These are phyloP conservation scores for Chaetomium globosum DNA, from an alignment of 2,329 filamentous ascomycete species.

Conservation along the genomic window DNA sequence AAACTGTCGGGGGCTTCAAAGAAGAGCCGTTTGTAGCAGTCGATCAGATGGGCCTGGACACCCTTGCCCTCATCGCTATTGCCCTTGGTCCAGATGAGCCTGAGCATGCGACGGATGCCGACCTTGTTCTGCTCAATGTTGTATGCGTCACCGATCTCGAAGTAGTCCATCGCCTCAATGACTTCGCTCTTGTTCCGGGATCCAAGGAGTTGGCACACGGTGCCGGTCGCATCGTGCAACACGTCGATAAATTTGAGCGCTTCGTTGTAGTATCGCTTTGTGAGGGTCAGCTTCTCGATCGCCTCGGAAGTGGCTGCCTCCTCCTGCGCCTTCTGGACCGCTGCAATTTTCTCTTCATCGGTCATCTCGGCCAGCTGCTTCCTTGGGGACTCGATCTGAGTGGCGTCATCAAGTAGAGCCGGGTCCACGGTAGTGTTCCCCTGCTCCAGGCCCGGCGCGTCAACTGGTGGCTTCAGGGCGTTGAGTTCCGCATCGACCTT, in stretches of 20 bases:
- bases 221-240: slow-evolving; percentile 77
- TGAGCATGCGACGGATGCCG: slow-evolving; percentile 92
- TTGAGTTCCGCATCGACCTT: slow-evolving; percentile 81
- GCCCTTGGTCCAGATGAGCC: slow-evolving; percentile 98
- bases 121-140: slow-evolving; percentile 90
- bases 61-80: slow-evolving; percentile 99
- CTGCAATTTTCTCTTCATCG: slow-evolving; percentile 74
- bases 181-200: slow-evolving; percentile 98
- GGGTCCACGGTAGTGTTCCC: slow-evolving; percentile 73
- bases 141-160: slow-evolving; percentile 92
- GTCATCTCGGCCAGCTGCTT: slow-evolving; percentile 68
- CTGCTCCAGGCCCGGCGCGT: slow-evolving; percentile 70
- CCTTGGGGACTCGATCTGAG: slow-evolving; percentile 71
- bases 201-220: slow-evolving; percentile 83
- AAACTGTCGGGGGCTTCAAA: slow-evolving; percentile 93
- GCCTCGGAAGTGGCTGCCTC: slow-evolving; percentile 88
- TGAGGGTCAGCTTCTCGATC: slow-evolving; percentile 83
- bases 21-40: slow-evolving; percentile 93
- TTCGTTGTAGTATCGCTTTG: slow-evolving; percentile 88
- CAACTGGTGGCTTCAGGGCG: slow-evolving; percentile 75
- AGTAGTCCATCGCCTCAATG: slow-evolving; percentile 98
- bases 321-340: slow-evolving; percentile 77
- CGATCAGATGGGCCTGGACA: slow-evolving; percentile 93
- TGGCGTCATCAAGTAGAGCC: slow-evolving; percentile 83
- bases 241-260: slow-evolving; percentile 92